A percentile compares a stretch with the other conserved stretches of the same genome.
These are phyloP conservation scores for Blastomyces parvus DNA, from an alignment of 2,329 filamentous ascomycete genomes.

Conservation along the genomic window DNA sequence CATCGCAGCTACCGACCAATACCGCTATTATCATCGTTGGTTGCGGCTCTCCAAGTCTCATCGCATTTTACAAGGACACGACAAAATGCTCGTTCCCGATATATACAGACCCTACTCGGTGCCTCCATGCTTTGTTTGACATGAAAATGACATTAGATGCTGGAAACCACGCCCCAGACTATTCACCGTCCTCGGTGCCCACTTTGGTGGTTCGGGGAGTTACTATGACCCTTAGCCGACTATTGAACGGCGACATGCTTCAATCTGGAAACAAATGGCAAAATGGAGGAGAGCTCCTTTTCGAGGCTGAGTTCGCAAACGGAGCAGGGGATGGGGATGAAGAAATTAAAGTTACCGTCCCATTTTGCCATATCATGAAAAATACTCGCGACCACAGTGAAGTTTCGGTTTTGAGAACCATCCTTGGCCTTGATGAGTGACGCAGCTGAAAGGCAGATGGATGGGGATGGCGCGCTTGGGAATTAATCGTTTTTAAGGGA, in stretches of 20 bases:
- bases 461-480: not conserved
- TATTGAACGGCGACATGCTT: constrained; percentile 49
- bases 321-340: constrained; percentile 12
- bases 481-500: not conserved
- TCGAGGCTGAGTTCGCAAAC: constrained; percentile 39
- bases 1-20: constrained; percentile 38
- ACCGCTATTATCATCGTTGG: constrained; percentile 62
- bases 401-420: constrained; percentile 54
- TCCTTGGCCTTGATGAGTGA: constrained; percentile 44
- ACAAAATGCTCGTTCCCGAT: constrained; percentile 63
- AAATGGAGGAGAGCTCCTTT: constrained; percentile 71
- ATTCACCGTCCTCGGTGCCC: constrained; percentile 48
- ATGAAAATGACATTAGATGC: constrained; percentile 57
- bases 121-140: constrained; percentile 57
- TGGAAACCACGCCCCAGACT: constrained; percentile 52
- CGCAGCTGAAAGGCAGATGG: not conserved
- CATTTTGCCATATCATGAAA: constrained; percentile 75
- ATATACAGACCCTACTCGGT: constrained; percentile 62
- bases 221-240: constrained; percentile 50
- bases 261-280: constrained; percentile 59
- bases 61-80: constrained; percentile 54
- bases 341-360: constrained; percentile 51
- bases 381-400: constrained; percentile 70
- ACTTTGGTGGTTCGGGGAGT: constrained; percentile 41
- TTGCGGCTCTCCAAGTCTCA: constrained; percentile 60